Evolutionary conservation across 2,329 filamentous ascomycete genomes (phyloP).

Genomic region (Sporothrix inflata): DNA sequence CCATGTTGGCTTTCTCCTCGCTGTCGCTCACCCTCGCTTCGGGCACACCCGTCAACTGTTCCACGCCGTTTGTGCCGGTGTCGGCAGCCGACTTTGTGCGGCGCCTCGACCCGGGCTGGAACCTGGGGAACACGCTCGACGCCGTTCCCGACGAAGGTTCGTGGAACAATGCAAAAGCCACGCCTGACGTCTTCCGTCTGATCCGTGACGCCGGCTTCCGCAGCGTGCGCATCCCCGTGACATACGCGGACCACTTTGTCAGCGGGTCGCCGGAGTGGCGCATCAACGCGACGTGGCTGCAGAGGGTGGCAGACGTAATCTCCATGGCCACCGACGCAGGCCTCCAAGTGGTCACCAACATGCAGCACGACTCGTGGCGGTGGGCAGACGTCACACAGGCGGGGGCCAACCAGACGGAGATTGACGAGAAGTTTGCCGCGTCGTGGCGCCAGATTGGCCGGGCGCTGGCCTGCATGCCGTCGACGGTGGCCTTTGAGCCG

Average conservation of each 20-base stretch:
- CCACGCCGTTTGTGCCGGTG: slow-evolving; percentile 45
- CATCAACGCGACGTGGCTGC: slow-evolving; percentile 58
- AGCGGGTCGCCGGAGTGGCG: slow-evolving; percentile 55
- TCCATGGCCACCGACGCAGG: slow-evolving; percentile 56
- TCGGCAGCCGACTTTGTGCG: slow-evolving; percentile 51
- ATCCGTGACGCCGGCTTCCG: slow-evolving; percentile 60
- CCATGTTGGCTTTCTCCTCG: not conserved
- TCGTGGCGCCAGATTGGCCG: slow-evolving; percentile 62
- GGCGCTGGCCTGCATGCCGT: slow-evolving; percentile 58
- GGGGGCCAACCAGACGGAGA: slow-evolving; percentile 52
- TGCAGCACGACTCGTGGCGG: slow-evolving; percentile 62
- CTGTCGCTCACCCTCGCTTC: not conserved
- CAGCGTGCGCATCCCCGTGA: slow-evolving; percentile 61
- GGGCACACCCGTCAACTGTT: not conserved
- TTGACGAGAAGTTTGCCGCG: slow-evolving; percentile 59
- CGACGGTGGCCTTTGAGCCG: slow-evolving; percentile 58
- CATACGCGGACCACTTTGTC: slow-evolving; percentile 61
- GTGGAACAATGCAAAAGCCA: slow-evolving; percentile 61
- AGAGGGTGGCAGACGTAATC: slow-evolving; percentile 60
- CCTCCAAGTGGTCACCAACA: slow-evolving; percentile 59
- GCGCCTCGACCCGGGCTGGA: slow-evolving; percentile 61
- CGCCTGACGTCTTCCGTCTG: slow-evolving; percentile 53
- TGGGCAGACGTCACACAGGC: slow-evolving; percentile 58
- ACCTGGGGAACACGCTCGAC: slow-evolving; percentile 63
- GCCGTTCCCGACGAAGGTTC: slow-evolving; percentile 58